Conservation (phyloP, 164 flowering plant species). For the Kingdonia uniflora region DNA sequence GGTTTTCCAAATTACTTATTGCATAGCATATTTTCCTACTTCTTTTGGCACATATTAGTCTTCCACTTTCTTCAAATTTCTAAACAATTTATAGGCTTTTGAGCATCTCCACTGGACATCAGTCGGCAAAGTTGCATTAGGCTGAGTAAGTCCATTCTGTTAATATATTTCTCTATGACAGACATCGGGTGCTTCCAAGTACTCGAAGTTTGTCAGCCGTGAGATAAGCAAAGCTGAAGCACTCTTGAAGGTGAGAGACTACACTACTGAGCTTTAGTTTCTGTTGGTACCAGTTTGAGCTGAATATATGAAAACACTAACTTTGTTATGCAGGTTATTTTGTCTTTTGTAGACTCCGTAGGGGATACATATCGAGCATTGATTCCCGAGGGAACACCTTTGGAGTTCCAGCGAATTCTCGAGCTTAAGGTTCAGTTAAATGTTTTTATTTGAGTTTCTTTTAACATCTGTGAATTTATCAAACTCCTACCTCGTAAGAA, state of each 20-base stretch:
- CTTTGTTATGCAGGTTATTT: slow-evolving; percentile 54
- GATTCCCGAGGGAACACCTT: slow-evolving; percentile 89
- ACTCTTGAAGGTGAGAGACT: slow-evolving; percentile 57
- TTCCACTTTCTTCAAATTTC: too few species aligned
- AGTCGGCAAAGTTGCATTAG: too few species aligned
- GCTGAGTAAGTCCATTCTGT: too few species aligned
- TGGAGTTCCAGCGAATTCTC: slow-evolving; percentile 85
- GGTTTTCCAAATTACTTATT: too few species aligned
- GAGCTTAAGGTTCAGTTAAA: slow-evolving; percentile 70
- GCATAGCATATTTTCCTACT: too few species aligned
- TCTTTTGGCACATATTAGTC: too few species aligned
- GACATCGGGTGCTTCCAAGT: slow-evolving; percentile 74
- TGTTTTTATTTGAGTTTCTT: too few species aligned
- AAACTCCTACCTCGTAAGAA: too few species aligned
- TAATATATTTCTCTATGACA: slow-evolving; percentile 14
- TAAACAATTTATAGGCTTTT: too few species aligned
- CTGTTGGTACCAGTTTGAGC: background rate
- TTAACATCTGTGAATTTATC: too few species aligned
- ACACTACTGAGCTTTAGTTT: background rate
- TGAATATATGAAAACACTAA: background rate
- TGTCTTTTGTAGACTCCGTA: slow-evolving; percentile 89
- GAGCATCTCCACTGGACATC: background rate
- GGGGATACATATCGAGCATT: slow-evolving; percentile 91
- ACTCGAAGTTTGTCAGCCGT: slow-evolving; percentile 86
- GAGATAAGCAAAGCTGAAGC: slow-evolving; percentile 99